Conservation (phyloP, 805 yeast species). For the Saturnispora mendoncae region DNA sequence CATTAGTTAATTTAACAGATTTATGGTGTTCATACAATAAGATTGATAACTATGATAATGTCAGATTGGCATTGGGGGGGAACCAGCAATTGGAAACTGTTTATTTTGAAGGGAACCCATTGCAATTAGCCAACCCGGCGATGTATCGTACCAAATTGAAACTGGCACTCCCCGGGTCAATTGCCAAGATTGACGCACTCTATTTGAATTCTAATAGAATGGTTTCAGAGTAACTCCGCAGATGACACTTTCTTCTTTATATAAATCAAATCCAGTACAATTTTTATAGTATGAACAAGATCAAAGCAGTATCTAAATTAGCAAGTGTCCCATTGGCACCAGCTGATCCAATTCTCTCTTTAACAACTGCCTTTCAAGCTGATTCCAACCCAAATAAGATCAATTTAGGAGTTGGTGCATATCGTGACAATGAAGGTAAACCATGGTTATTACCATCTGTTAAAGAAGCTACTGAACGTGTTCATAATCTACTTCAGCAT, state of each 20-base stretch:
- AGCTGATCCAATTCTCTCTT: constrained; percentile 80
- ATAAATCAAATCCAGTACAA: no score
- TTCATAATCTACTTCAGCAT: constrained; percentile 17
- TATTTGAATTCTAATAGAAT: constrained; percentile 28
- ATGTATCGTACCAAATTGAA: constrained; percentile 78
- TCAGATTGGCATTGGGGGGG: constrained; percentile 54
- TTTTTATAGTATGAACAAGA: not conserved
- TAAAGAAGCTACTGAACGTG: constrained; percentile 36
- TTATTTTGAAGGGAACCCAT: constrained; percentile 88
- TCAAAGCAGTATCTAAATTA: not conserved
- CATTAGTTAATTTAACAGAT: constrained; percentile 69
- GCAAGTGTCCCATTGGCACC: constrained; percentile 39
- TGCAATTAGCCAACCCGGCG: constrained; percentile 64
- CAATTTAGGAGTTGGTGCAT: constrained; percentile 82
- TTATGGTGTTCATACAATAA: constrained; percentile 86
- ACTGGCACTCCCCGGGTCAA: constrained; percentile 59
- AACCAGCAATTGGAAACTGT: constrained; percentile 72
- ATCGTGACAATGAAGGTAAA: constrained; percentile 77
- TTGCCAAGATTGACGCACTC: constrained; percentile 87
- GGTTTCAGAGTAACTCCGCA: no score
- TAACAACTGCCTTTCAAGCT: constrained; percentile 61
- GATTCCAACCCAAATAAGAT: constrained; percentile 52
- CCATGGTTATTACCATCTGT: constrained; percentile 85
- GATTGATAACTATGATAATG: constrained; percentile 57
- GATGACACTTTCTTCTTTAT: not conserved